Evolutionary conservation across 2,329 filamentous ascomycete genomes (phyloP).

Genomic region (Xylaria sp.): DNA sequence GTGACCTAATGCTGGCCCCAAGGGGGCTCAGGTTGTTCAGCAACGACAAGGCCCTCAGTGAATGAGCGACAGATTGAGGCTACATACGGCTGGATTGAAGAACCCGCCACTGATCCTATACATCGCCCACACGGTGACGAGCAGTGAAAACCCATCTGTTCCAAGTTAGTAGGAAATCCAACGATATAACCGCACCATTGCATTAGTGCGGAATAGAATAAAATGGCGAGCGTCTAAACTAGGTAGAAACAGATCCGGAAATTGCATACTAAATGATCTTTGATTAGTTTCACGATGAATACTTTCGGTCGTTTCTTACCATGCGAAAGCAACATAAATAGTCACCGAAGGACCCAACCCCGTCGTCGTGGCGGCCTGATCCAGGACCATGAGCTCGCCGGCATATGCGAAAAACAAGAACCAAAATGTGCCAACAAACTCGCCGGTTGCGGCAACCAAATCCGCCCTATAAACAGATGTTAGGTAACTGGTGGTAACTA

Average conservation of each 20-base stretch:
- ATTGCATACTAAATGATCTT: constrained; percentile 25
- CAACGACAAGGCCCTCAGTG: not conserved
- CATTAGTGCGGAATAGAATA: not conserved
- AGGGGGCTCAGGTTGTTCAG: constrained; percentile 4
- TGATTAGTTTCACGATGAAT: not conserved
- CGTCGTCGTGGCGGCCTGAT: constrained; percentile 33
- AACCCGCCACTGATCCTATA: constrained; percentile 59
- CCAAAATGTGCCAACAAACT: constrained; percentile 58
- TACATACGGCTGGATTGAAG: constrained; percentile 55
- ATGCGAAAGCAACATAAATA: constrained; percentile 56
- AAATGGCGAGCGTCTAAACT: not conserved
- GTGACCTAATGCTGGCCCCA: constrained; percentile 52
- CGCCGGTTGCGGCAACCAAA: constrained; percentile 54
- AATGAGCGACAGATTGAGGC: constrained; percentile 2
- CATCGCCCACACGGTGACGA: constrained; percentile 62
- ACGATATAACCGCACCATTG: not conserved
- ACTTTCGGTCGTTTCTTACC: constrained; percentile 37
- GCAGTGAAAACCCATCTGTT: constrained; percentile 54
- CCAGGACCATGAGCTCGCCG: constrained; percentile 48
- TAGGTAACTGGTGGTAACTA: not conserved
- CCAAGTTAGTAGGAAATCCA: not conserved
- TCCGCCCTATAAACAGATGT: constrained; percentile 37
- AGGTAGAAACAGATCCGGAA: not conserved
- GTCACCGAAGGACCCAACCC: constrained; percentile 44
- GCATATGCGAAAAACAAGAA: constrained; percentile 58